These are phyloP conservation scores for Yamadazyma taylorii DNA, from an alignment of 1,139 yeast genomes.

Conservation along the genomic window DNA sequence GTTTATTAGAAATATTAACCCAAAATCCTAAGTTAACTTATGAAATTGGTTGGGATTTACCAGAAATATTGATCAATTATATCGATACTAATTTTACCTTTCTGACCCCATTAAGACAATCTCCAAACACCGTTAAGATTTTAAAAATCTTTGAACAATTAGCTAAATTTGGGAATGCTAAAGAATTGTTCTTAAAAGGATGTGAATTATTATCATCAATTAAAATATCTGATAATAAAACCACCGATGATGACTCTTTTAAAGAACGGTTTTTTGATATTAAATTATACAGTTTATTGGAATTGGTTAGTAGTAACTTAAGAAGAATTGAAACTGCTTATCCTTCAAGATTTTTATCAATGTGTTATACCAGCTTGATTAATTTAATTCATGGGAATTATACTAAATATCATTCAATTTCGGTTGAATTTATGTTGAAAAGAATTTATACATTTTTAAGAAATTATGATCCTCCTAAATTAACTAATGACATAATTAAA, in stretches of 20 bases:
- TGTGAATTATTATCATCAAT: slow-evolving; percentile 56
- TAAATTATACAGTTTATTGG: slow-evolving; percentile 62
- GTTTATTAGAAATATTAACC: slow-evolving; percentile 33
- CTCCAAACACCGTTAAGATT: slow-evolving; percentile 38
- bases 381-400: slow-evolving; percentile 47
- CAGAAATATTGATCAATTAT: slow-evolving; percentile 55
- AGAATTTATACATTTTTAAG: slow-evolving; percentile 66
- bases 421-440: slow-evolving; percentile 50
- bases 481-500: slow-evolving; percentile 25
- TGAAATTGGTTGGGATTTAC: slow-evolving; percentile 89
- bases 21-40: slow-evolving; percentile 49
- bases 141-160: slow-evolving; percentile 58
- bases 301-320: slow-evolving; percentile 55
- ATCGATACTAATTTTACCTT: slow-evolving; percentile 31
- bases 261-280: slow-evolving; percentile 47
- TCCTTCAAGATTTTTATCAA: slow-evolving; percentile 76
- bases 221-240: slow-evolving; percentile 19
- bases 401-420: slow-evolving; percentile 18
- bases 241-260: slow-evolving; percentile 11
- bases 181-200: slow-evolving; percentile 69
- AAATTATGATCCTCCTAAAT: slow-evolving; percentile 55
- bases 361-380: slow-evolving; percentile 58
- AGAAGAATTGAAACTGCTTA: slow-evolving; percentile 58
- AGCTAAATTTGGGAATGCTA: slow-evolving; percentile 70
- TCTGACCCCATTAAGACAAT: slow-evolving; percentile 23